phyloP scores from a whole-genome alignment of 768 basidiomycete genomes.

The Collybiopsis luxurians region DNA sequence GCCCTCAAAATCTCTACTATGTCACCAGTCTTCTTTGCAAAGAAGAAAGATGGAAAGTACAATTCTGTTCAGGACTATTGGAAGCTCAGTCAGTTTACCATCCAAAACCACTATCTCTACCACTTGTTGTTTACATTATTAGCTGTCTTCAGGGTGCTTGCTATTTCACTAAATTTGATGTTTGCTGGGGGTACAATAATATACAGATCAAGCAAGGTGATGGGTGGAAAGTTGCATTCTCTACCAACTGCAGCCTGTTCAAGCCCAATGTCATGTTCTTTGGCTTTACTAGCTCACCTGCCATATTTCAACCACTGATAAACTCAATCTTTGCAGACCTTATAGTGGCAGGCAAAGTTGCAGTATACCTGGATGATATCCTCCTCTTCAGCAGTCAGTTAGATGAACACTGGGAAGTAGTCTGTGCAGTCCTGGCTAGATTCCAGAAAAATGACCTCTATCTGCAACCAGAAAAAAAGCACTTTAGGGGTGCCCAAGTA shows the following conservation, averaged over 20 bases:
- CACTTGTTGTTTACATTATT: slow-evolving; percentile 30
- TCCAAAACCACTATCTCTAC: slow-evolving; percentile 31
- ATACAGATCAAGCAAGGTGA: no score
- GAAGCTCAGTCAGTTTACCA: slow-evolving; percentile 28
- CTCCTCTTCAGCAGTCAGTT: slow-evolving; percentile 21
- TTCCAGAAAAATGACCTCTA: slow-evolving; percentile 19
- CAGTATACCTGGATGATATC: slow-evolving; percentile 33
- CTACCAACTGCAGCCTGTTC: slow-evolving; percentile 35
- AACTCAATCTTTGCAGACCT: slow-evolving; percentile 24
- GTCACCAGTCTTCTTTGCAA: no score
- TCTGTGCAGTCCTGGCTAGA: slow-evolving; percentile 16
- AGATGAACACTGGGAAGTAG: no score
- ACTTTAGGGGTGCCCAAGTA: no score
- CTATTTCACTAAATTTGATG: slow-evolving; percentile 36
- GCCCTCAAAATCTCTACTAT: no score
- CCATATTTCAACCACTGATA: slow-evolving; percentile 26
- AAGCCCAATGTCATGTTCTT: slow-evolving; percentile 44
- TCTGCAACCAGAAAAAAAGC: slow-evolving; percentile 25
- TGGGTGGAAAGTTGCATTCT: no score
- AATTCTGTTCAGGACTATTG: slow-evolving; percentile 23
- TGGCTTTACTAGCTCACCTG: slow-evolving; percentile 29
- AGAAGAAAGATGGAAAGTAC: no score
- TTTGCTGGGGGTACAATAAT: no score
- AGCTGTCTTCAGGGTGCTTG: slow-evolving; percentile 19
- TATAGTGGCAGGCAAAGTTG: slow-evolving; percentile 18